Conservation (phyloP, 306 rosid genomes). For the Parietaria judaica region DNA sequence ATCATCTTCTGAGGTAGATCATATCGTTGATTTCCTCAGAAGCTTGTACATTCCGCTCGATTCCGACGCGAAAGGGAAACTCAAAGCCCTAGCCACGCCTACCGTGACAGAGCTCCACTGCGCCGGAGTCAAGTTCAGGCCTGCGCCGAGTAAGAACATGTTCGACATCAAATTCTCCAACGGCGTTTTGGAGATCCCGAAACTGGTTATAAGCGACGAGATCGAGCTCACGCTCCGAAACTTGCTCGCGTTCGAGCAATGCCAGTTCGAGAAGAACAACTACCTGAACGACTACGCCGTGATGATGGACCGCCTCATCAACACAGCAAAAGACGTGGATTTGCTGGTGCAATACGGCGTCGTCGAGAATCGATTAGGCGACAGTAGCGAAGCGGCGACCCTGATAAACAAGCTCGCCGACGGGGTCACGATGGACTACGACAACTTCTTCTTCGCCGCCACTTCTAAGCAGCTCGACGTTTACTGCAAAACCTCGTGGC, state of each 20-base stretch:
- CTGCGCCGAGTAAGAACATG: slow-evolving; percentile 14
- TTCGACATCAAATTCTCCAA: slow-evolving; percentile 18
- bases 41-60: slow-evolving; percentile 18
- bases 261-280: background rate
- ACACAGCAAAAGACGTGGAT: slow-evolving; percentile 15
- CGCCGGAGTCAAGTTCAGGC: slow-evolving; percentile 27
- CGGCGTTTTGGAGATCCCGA: slow-evolving; percentile 30
- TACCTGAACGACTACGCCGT: slow-evolving; percentile 12
- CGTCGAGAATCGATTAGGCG: slow-evolving; percentile 12
- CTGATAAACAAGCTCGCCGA: slow-evolving; percentile 11
- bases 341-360: slow-evolving; percentile 23
- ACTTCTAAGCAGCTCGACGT: background rate
- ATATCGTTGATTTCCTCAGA: slow-evolving; percentile 35
- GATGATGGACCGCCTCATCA: slow-evolving; percentile 21
- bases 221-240: slow-evolving; percentile 18
- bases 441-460: slow-evolving; percentile 5
- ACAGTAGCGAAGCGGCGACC: background rate
- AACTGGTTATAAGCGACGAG: background rate
- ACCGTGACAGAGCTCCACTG: slow-evolving; percentile 19
- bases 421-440: background rate
- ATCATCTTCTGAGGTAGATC: slow-evolving; percentile 3
- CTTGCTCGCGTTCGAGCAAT: slow-evolving; percentile 31
- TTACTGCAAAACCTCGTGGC: slow-evolving; percentile 1
- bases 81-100: slow-evolving; percentile 11
- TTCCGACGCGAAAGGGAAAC: background rate